Conservation (phyloP, 2,329 filamentous ascomycete genomes). For the Calonectria pseudoturangicola region DNA sequence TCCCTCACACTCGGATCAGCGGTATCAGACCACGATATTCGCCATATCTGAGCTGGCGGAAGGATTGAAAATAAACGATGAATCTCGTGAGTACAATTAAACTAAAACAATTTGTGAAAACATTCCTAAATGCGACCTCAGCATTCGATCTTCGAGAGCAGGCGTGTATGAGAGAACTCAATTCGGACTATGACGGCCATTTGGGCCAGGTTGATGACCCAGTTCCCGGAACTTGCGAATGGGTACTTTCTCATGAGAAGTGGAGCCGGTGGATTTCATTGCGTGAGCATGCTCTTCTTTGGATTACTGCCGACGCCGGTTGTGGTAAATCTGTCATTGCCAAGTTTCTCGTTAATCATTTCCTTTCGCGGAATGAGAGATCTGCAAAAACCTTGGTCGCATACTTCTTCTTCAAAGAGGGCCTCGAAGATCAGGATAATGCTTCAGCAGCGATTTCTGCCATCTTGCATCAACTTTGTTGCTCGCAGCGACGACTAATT, state of each 20-base stretch:
- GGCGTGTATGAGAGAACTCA: neutral
- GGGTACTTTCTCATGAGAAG: neutral
- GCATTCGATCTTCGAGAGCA: neutral
- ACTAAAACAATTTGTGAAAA: neutral
- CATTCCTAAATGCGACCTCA: neutral
- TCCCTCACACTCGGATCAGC: neutral
- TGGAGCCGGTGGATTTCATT: neutral
- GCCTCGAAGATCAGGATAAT: slow-evolving; percentile 1
- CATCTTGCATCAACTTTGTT: slow-evolving; percentile 1
- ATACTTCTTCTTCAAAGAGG: slow-evolving; percentile 3
- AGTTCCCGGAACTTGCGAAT: neutral
- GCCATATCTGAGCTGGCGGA: neutral
- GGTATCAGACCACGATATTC: neutral
- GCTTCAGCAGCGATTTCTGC: neutral
- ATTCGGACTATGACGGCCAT: neutral
- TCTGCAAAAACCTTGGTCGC: neutral
- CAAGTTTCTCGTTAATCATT: neutral
- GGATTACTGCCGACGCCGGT: neutral
- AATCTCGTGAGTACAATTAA: neutral
- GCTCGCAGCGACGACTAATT: neutral
- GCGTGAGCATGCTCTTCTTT: neutral
- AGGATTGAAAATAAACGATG: neutral
- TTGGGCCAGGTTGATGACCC: neutral
- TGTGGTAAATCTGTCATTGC: neutral
- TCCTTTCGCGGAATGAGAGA: neutral